These are phyloP conservation scores for Sesbania bispinosa DNA, from an alignment of 306 rosid species.

Conservation along the genomic window DNA sequence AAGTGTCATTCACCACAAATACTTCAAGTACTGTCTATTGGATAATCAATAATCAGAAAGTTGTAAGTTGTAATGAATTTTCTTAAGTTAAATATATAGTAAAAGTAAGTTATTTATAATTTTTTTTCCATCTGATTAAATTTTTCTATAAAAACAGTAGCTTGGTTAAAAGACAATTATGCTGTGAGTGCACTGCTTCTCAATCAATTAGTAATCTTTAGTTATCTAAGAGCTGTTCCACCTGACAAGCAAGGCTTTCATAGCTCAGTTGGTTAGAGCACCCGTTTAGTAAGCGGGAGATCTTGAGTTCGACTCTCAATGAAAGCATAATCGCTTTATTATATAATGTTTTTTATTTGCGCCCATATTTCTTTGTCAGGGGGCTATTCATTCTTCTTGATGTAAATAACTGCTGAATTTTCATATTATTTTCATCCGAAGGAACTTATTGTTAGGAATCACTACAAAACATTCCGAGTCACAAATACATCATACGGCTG, in stretches of 20 bases:
- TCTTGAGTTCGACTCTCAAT: conserved; percentile 77
- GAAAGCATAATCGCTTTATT: conserved; percentile 37
- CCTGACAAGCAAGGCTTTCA: conserved; percentile 29
- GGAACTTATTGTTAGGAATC: background rate
- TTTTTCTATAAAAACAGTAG: no score
- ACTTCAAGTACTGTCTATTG: background rate
- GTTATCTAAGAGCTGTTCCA: no score
- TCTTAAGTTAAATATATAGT: no score
- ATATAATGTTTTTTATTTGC: background rate
- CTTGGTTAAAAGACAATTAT: no score
- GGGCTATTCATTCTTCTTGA: background rate
- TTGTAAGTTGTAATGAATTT: background rate
- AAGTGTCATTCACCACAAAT: background rate
- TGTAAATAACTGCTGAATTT: background rate
- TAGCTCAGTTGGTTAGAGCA: conserved; percentile 88
- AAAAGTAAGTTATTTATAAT: no score
- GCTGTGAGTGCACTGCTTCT: no score
- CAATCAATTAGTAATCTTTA: no score
- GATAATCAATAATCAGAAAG: background rate
- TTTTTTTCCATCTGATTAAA: no score
- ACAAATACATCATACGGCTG: background rate
- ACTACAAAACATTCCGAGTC: background rate
- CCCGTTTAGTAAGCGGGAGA: conserved; percentile 89
- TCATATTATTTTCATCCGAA: background rate
- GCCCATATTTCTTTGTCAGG: background rate